Evolutionary conservation across 2,329 filamentous ascomycete species (phyloP).

Genomic region (Ceratocystiopsis brevicomis): DNA sequence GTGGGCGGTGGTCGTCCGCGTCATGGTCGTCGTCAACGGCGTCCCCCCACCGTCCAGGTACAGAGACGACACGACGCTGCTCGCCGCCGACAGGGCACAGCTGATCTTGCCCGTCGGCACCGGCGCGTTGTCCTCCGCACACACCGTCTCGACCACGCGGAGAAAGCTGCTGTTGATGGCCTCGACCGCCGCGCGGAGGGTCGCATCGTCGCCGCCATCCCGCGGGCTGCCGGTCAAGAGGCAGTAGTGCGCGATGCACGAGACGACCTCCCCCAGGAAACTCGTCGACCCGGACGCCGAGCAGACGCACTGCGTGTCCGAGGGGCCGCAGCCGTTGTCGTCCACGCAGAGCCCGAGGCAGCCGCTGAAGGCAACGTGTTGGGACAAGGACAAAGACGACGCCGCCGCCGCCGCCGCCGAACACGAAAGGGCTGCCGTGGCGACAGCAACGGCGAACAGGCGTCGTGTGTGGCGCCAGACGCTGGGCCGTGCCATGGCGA

Average conservation of each 20-base stretch:
- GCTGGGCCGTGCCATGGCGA: too few relatives aligned
- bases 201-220: not conserved
- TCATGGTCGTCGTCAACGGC: not conserved
- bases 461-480: too few relatives aligned
- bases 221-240: not conserved
- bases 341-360: slow-evolving; percentile 8
- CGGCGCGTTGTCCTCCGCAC: slow-evolving; percentile 1
- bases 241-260: slow-evolving; percentile 7
- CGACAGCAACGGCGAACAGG: not conserved
- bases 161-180: slow-evolving; percentile 6
- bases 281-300: not conserved
- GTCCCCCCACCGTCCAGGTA: not conserved
- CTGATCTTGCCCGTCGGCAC: slow-evolving; percentile 3
- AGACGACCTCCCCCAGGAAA: slow-evolving; percentile 7
- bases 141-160: slow-evolving; percentile 5
- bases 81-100: slow-evolving; percentile 5
- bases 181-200: not conserved
- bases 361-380: slow-evolving; percentile 3
- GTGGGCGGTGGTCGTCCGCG: not conserved
- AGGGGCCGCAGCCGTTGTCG: slow-evolving; percentile 5
- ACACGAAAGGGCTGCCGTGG: not conserved
- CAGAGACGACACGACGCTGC: slow-evolving; percentile 3
- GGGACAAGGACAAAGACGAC: not conserved
- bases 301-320: slow-evolving; percentile 8
- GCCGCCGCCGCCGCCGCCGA: not conserved